phyloP scores from a whole-genome alignment of 2,329 filamentous ascomycete genomes.

The Dothistroma septosporum region DNA sequence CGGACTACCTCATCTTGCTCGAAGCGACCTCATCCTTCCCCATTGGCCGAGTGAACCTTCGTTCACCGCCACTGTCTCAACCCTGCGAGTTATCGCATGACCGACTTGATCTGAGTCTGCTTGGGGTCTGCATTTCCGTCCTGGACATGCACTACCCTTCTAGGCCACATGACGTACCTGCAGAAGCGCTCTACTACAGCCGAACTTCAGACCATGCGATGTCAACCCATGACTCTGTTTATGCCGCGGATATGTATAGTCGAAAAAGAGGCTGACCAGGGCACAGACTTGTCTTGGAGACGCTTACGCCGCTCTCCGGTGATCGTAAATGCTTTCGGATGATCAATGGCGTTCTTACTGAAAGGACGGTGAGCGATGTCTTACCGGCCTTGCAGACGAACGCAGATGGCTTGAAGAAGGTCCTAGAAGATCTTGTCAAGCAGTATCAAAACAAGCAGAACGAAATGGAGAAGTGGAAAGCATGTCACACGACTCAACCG shows the following conservation, averaged over 20 bases:
- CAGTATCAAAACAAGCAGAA: conserved; percentile 93
- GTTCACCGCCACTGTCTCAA: conserved; percentile 30
- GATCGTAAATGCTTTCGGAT: conserved; percentile 98
- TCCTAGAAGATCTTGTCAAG: conserved; percentile 89
- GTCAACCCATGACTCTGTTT: conserved; percentile 9
- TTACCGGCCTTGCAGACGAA: conserved; percentile 89
- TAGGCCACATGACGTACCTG: conserved; percentile 8
- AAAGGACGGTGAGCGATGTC: conserved; percentile 89
- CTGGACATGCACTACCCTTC: not conserved
- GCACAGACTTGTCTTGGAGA: conserved; percentile 84
- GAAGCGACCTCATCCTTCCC: not conserved
- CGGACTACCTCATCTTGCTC: conserved; percentile 9
- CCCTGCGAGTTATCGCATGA: not conserved
- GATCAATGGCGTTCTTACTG: conserved; percentile 94
- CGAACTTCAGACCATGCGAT: conserved; percentile 4
- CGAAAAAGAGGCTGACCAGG: conserved; percentile 1
- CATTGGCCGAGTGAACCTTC: conserved; percentile 30
- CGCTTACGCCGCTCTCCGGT: conserved; percentile 71
- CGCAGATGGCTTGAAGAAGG: conserved; percentile 87
- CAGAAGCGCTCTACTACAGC: not conserved
- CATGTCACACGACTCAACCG: conserved; percentile 42
- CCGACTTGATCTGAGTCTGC: not conserved
- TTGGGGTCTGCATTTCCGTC: not conserved
- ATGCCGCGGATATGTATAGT: conserved; percentile 5
- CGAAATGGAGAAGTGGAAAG: conserved; percentile 98